Evolutionary conservation across 1,139 yeast genomes (phyloP).

Genomic region (Pneumocystis oryctolagi): DNA sequence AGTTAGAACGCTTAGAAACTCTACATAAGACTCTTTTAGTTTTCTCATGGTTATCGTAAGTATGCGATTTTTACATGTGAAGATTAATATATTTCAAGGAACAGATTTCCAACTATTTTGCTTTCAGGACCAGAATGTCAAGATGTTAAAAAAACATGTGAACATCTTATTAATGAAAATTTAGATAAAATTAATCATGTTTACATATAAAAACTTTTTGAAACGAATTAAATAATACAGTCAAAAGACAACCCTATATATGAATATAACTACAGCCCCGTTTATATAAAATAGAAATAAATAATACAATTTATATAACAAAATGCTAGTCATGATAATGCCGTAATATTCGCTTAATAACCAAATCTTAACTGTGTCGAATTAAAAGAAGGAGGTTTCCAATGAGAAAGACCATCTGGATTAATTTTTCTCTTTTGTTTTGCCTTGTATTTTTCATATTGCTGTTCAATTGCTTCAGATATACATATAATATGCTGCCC

Average conservation of each 20-base stretch:
- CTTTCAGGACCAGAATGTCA: not conserved
- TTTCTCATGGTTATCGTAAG: conserved; percentile 70
- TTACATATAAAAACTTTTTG: not conserved
- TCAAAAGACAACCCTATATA: no score
- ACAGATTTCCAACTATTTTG: not conserved
- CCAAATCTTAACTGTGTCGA: conserved; percentile 93
- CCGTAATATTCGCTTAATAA: conserved; percentile 37
- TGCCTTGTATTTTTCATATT: conserved; percentile 57
- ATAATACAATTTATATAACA: no score
- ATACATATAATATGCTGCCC: conserved; percentile 91
- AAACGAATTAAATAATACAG: no score
- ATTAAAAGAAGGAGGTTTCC: conserved; percentile 96
- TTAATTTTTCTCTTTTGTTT: conserved; percentile 58
- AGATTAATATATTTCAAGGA: not conserved
- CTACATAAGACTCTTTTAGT: conserved; percentile 54
- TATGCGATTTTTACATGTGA: not conserved
- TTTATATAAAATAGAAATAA: no score
- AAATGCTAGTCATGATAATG: no score
- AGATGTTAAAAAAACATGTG: not conserved
- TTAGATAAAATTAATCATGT: not conserved
- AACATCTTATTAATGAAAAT: not conserved
- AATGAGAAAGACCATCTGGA: conserved; percentile 44
- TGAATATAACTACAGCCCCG: no score
- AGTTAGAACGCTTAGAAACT: conserved; percentile 43
- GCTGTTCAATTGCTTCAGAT: conserved; percentile 65